Conservation (phyloP, 345 rosid genomes). For the Zanthoxylum bungeanum region DNA sequence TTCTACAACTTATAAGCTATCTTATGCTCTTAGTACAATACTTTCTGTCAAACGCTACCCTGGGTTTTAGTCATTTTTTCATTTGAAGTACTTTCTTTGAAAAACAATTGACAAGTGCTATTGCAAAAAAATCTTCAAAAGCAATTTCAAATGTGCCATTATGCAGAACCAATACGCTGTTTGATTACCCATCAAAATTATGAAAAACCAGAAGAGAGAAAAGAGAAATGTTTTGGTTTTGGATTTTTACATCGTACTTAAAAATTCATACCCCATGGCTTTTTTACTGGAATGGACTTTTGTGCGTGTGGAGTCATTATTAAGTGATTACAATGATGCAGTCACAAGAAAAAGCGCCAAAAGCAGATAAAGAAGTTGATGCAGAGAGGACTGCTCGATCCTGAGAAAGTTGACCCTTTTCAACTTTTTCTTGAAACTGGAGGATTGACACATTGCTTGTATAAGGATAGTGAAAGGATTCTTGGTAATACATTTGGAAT, state of each 20-base stretch:
- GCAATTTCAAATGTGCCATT: neutral
- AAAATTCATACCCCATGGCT: neutral
- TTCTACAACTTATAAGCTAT: too few relatives aligned
- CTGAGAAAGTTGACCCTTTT: slow-evolving; percentile 92
- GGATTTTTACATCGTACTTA: neutral
- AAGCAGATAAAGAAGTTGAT: slow-evolving; percentile 81
- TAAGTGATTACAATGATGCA: slow-evolving; percentile 33
- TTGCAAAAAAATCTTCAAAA: neutral
- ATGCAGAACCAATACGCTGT: neutral
- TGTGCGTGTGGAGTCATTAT: neutral
- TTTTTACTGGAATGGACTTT: too few relatives aligned
- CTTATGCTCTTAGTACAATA: too few relatives aligned
- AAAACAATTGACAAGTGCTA: neutral
- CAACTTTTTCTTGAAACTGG: slow-evolving; percentile 84
- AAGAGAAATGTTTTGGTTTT: neutral
- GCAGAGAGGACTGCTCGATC: slow-evolving; percentile 89
- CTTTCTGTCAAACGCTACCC: too few relatives aligned
- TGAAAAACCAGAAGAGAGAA: neutral
- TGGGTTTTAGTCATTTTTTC: neutral
- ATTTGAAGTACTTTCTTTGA: too few relatives aligned
- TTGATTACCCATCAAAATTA: neutral
- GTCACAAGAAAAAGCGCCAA: slow-evolving; percentile 83
- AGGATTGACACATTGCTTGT: slow-evolving; percentile 81
- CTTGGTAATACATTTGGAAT: slow-evolving; percentile 96
- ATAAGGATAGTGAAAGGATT: slow-evolving; percentile 83